A percentile compares a stretch with the other conserved stretches of the same genome.
phyloP scores from a whole-genome alignment of 306 rosid genomes.

The Vigna reflexopilosa region DNA sequence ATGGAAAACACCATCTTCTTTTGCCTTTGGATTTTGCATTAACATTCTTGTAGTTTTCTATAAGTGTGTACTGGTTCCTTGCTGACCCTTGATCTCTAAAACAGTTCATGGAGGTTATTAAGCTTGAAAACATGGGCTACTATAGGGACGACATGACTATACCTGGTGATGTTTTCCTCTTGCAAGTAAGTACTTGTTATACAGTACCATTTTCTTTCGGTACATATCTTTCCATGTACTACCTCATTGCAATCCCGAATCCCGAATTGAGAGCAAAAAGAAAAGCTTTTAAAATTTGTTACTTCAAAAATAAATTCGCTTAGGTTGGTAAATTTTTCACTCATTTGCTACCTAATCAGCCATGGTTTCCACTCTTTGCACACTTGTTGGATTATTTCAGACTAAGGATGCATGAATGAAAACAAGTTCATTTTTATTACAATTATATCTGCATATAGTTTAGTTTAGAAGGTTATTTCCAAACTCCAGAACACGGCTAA shows the following conservation, averaged over 20 bases:
- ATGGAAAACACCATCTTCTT: not conserved
- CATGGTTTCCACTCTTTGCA: conserved; percentile 1
- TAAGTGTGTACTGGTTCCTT: conserved; percentile 1
- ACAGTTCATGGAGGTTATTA: conserved; percentile 97
- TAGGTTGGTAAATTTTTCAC: not conserved
- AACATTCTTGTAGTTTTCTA: conserved; percentile 10
- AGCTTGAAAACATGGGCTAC: conserved; percentile 93
- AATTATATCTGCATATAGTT: not conserved
- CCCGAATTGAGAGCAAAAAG: not conserved
- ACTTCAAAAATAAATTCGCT: not conserved
- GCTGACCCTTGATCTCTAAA: conserved; percentile 39
- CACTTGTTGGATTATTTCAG: conserved; percentile 11
- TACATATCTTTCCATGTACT: conserved; percentile 23
- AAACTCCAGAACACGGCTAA: conserved; percentile 27
- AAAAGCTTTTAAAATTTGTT: not conserved
- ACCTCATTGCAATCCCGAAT: conserved; percentile 3
- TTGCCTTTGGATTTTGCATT: not conserved
- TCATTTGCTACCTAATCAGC: not conserved
- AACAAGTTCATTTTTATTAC: conserved; percentile 2
- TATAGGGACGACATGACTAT: conserved; percentile 90
- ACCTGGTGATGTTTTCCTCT: conserved; percentile 90
- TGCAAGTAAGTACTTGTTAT: conserved; percentile 75
- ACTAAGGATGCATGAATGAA: conserved; percentile 1
- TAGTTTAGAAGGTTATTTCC: conserved; percentile 22
- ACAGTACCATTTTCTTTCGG: not conserved